Percentiles rank a stretch among this genome's conserved stretches.
Evolutionary conservation across 371 early-diverging fungal genomes (phyloP).

Genomic region (Mortierella sp.): DNA sequence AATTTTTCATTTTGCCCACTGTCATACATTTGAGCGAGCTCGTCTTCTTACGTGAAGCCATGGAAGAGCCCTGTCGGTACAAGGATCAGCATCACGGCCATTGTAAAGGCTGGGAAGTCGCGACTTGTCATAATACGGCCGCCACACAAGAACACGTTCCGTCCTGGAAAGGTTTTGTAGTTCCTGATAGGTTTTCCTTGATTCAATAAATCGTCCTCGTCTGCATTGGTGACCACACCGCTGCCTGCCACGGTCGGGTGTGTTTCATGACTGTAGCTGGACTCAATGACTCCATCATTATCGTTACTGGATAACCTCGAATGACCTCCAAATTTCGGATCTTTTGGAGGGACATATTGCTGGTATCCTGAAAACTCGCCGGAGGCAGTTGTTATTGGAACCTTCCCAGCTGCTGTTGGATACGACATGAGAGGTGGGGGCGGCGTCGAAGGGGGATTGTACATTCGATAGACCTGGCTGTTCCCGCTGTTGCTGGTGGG

Average conservation of each 20-base stretch:
- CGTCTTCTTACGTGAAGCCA: slow-evolving; percentile 70
- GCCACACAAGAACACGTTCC: slow-evolving; percentile 65
- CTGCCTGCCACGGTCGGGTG: slow-evolving; percentile 17
- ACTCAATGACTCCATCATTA: background rate
- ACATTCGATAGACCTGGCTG: background rate
- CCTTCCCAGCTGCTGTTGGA: slow-evolving; percentile 17
- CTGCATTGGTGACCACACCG: slow-evolving; percentile 12
- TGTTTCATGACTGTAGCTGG: slow-evolving; percentile 1
- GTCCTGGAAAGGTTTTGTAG: slow-evolving; percentile 54
- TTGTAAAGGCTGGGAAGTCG: slow-evolving; percentile 69
- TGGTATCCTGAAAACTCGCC: slow-evolving; percentile 47
- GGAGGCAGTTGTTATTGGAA: slow-evolving; percentile 31
- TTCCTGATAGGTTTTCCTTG: slow-evolving; percentile 30
- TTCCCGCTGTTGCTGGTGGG: background rate
- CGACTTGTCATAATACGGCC: slow-evolving; percentile 78
- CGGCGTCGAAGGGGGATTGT: slow-evolving; percentile 23
- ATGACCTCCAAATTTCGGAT: slow-evolving; percentile 12
- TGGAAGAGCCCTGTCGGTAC: slow-evolving; percentile 72
- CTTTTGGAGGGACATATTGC: slow-evolving; percentile 21
- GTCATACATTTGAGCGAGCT: background rate
- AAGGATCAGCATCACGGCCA: slow-evolving; percentile 69
- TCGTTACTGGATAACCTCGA: slow-evolving; percentile 18
- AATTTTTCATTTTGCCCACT: no score
- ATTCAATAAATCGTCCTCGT: slow-evolving; percentile 31
- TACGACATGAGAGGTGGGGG: slow-evolving; percentile 14